phyloP scores from a whole-genome alignment of 345 rosid genomes.

The Populus nigra region DNA sequence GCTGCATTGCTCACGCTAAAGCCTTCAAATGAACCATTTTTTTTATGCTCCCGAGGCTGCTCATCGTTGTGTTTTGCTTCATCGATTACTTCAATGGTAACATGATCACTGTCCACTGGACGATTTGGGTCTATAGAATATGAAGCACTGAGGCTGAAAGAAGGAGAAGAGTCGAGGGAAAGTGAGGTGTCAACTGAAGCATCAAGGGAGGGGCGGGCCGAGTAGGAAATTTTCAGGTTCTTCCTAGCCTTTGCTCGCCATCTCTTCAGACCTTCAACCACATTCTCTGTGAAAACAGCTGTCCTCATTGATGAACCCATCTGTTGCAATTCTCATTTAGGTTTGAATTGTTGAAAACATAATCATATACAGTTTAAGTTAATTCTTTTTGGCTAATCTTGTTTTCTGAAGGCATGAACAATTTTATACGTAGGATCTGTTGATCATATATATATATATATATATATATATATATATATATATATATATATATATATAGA shows the following conservation, averaged over 20 bases:
- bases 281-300: conserved; percentile 43
- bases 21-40: conserved; percentile 29
- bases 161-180: conserved; percentile 27
- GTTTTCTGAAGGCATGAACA: background rate
- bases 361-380: background rate
- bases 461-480: background rate
- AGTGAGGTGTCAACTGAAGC: conserved; percentile 14
- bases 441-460: background rate
- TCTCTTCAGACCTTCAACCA: conserved; percentile 38
- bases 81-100: conserved; percentile 12
- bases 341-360: background rate
- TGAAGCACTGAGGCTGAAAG: conserved; percentile 29
- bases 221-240: conserved; percentile 9
- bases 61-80: conserved; percentile 8
- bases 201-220: conserved; percentile 8
- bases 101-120: background rate
- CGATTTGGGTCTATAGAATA: background rate
- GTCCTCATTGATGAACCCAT: conserved; percentile 59
- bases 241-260: conserved; percentile 50
- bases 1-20: conserved; percentile 13
- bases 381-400: background rate
- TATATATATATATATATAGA: background rate
- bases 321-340: conserved; percentile 17
- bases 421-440: background rate
- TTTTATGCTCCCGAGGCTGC: conserved; percentile 1